Base-by-base conservation (phyloP, 176 grass and related monocot species). In the Oryza punctata region DNA sequence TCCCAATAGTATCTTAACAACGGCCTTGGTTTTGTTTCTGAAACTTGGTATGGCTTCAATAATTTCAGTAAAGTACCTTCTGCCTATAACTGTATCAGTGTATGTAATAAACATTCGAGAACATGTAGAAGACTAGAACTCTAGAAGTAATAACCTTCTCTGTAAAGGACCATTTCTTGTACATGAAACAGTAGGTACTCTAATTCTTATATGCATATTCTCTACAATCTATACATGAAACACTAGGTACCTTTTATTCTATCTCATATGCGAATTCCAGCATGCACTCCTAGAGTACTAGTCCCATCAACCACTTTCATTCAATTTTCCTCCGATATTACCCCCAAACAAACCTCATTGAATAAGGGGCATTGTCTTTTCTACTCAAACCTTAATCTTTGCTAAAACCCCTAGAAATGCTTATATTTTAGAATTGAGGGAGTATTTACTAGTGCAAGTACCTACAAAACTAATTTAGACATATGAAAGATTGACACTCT, bases 1-100 rank as follows among this genome's bases (percentile, higher is more conserved):
- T 88, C 59, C 89, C 8, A 79, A 70, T 23, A 86, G 67, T 82
- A 68, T 98, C 44, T 88, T 95, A 85, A 72, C 18, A 37, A 13
- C 93, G 38, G 82, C 93, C 65, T 84, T 88, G 80, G 82, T 86
- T 90, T 85, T 95, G 83, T 93, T 98, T 78, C 86, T 98, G 54
- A 95, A 88, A 75, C 91, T 98, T 70, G 96, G 96, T 98, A 98
- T 82, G 92, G 82, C 69, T 76, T 85, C 78, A 45, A 19, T 73
- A 70, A 54, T 71, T 82, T 77, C 75, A 64, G 24, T 32, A 26
- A 40, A 35, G 33, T 21, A 81, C 76, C 19, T 65, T 14, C 29
- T 85, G 79, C 27, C 61, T 84, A 82, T 44, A 50, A 37, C 60
- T 60, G 13, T 28, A 79, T 49, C 54, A 71, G 40, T 12, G n/a